These are phyloP conservation scores for Fusarium oligoseptatum DNA, from an alignment of 2,329 filamentous ascomycete genomes.

Conservation along the genomic window DNA sequence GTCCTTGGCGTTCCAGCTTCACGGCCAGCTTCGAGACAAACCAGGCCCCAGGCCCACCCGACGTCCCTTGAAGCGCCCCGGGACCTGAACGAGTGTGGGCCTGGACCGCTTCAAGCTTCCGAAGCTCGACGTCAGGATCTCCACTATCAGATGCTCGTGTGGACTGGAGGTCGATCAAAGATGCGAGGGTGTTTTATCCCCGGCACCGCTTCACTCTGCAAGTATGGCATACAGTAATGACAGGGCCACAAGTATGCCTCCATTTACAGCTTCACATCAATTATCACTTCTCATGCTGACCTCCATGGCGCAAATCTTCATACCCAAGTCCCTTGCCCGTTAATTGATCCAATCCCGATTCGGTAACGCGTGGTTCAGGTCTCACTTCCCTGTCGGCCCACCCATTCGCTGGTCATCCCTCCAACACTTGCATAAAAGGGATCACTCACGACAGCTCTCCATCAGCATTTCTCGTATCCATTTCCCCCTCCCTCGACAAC, in stretches of 20 bases:
- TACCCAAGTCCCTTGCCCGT: not conserved
- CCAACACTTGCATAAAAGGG: constrained; percentile 5
- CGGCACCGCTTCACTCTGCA: not conserved
- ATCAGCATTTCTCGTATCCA: constrained; percentile 27
- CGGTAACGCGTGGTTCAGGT: constrained; percentile 25
- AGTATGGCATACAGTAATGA: not conserved
- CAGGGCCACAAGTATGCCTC: too few species aligned
- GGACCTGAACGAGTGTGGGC: constrained; percentile 2
- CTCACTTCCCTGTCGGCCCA: constrained; percentile 24
- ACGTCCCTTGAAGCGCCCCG: not conserved
- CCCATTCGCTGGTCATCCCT: constrained; percentile 1
- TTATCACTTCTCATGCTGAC: not conserved
- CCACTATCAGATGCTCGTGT: constrained; percentile 9
- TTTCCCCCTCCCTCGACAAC: constrained; percentile 1
- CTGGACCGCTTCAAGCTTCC: not conserved
- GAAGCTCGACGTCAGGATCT: constrained; percentile 12
- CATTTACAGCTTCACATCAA: not conserved
- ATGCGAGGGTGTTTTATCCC: not conserved
- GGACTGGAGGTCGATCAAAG: not conserved
- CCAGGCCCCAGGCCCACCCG: not conserved
- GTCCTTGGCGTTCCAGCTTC: constrained; percentile 6
- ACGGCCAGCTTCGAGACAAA: not conserved
- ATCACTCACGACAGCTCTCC: constrained; percentile 13
- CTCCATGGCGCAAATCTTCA: constrained; percentile 2
- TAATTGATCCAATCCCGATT: constrained; percentile 6